Evolutionary conservation across 768 basidiomycete species (phyloP), one percentile per base, ranked within the genome.

Genomic region (Boletellus ananas): DNA sequence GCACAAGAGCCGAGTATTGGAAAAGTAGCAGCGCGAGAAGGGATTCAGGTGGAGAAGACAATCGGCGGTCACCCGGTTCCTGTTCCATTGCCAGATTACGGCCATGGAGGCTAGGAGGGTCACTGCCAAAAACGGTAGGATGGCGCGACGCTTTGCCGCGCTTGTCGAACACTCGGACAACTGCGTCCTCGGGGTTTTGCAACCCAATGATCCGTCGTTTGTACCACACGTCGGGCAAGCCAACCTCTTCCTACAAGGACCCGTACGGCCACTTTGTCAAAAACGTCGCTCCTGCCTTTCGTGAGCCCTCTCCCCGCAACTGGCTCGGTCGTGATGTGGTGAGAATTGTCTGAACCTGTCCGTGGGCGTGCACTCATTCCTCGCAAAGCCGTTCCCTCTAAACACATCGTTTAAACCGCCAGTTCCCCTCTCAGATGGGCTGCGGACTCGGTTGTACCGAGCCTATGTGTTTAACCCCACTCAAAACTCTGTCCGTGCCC

Each of bases 361-460:
- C 20, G 18, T 31, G n/a, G 21, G 23, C 2, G 6, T 38, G 5
- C 20, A 35, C 45, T 55, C 13, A 58, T 43, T 11, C 14, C 4
- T 34, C 11, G 1, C 47, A 16, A 50, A 94, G 90, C 91, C 90
- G 0, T 94, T 94, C 64, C 89, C 90, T 12, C 73, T 89, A 69
- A 94, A 95, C 61, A 81, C 81, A 6, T 81, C 86, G 1, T 95
- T 94, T 70, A 80, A 78, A 57, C 92, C 93, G 6, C 87, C 87
- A 11, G 67, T 80, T 6, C 91, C 92, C 6, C 70, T 90, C 41
- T 86, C 90, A 2, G 80, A 92, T 56, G 62, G 58, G 7, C 64
- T 79, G 35, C 78, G 83, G 37, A 71, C 75, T 1, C 64, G 64
- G 17, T 79, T 94, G 34, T 94, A 84, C 66, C 54, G 69, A 6